These are phyloP conservation scores for Lentinula aciculospora DNA, from an alignment of 768 basidiomycete genomes.

Conservation along the genomic window DNA sequence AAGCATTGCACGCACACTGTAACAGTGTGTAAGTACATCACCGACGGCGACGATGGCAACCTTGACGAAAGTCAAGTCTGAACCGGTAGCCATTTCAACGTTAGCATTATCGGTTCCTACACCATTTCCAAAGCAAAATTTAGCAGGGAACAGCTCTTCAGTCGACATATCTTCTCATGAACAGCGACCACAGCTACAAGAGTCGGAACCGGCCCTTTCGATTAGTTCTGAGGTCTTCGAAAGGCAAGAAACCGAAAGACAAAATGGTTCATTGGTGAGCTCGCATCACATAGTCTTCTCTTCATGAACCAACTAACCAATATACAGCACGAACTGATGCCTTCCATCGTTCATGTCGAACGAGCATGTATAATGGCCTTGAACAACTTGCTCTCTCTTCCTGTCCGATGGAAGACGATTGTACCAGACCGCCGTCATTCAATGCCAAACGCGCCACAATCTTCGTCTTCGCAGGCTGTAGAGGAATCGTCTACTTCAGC, in stretches of 20 bases:
- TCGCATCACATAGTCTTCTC: not conserved
- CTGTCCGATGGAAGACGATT: conserved; percentile 46
- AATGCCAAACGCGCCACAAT: conserved; percentile 41
- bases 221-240: not conserved
- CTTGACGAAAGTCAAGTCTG: conserved; percentile 5
- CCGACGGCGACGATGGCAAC: conserved; percentile 9
- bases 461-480: conserved; percentile 21
- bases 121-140: conserved; percentile 8
- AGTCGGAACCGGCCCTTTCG: conserved; percentile 5
- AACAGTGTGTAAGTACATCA: not conserved
- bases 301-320: not conserved
- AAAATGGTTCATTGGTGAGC: not conserved
- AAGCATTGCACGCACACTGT: not conserved
- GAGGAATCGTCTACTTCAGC: conserved; percentile 34
- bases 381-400: conserved; percentile 57
- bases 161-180: not conserved
- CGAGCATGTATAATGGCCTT: conserved; percentile 71
- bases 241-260: not conserved
- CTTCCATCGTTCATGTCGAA: conserved; percentile 71
- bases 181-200: not conserved
- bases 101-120: conserved; percentile 6
- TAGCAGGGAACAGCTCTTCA: not conserved
- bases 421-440: conserved; percentile 58
- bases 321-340: conserved; percentile 52
- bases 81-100: not conserved